Percentiles rank a stretch among this genome's conserved stretches.
Conservation (phyloP, 225 moss, liverwort and hornwort species). For the Antitrichia curtipendula region DNA sequence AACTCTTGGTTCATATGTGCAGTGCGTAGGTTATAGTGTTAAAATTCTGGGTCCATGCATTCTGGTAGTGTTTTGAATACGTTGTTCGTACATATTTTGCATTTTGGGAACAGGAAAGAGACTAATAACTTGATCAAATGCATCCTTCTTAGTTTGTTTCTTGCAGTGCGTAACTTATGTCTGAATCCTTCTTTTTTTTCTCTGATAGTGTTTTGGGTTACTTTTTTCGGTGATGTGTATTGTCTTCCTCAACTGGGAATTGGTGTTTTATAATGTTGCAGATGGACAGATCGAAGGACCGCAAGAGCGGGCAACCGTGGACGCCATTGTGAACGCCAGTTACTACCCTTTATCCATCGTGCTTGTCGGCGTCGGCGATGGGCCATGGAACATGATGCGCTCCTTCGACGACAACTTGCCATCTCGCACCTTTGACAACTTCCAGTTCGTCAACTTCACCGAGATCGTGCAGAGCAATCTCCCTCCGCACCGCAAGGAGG, state of each 20-base stretch:
- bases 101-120: neutral
- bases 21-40: neutral
- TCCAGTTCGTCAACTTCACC: slow-evolving; percentile 87
- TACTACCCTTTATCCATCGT: slow-evolving; percentile 76
- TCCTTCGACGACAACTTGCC: slow-evolving; percentile 80
- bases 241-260: neutral
- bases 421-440: slow-evolving; percentile 75
- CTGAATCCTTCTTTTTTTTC: neutral
- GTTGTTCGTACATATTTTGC: neutral
- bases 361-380: slow-evolving; percentile 86
- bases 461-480: slow-evolving; percentile 47
- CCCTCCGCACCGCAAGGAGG: slow-evolving; percentile 39
- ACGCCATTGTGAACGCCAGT: slow-evolving; percentile 48
- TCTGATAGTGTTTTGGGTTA: neutral
- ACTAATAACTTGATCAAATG: neutral
- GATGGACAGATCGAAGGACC: slow-evolving; percentile 54
- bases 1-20: neutral
- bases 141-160: neutral
- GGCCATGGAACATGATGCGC: slow-evolving; percentile 91
- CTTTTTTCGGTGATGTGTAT: neutral
- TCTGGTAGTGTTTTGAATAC: neutral
- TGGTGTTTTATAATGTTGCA: neutral
- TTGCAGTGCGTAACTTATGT: neutral
- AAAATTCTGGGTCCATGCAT: neutral
- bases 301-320: slow-evolving; percentile 39